Evolutionary conservation across 202 grass and related monocot species (phyloP), one percentile per base, ranked within the genome.

Genomic region (Dendrocalamus latiflorus): DNA sequence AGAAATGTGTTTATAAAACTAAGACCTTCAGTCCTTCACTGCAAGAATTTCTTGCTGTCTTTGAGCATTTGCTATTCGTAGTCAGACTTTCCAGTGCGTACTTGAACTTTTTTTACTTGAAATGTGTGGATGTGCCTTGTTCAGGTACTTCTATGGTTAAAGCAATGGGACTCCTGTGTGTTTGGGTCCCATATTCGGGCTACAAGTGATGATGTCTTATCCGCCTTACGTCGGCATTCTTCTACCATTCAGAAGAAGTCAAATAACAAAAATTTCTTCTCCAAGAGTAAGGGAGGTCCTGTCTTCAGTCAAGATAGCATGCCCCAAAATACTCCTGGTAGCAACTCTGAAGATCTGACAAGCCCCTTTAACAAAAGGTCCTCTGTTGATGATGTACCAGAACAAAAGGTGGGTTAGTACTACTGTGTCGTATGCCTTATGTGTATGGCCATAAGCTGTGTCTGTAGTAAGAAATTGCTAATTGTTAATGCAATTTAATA

Each of bases 141-240:
- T n/a, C n/a, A n/a, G n/a, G n/a, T n/a, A n/a, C n/a, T n/a, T n/a
- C n/a, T n/a, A n/a, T n/a, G n/a, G n/a, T n/a, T n/a, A n/a, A n/a
- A n/a, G n/a, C n/a, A n/a, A n/a, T n/a, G n/a, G n/a, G n/a, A n/a
- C n/a, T n/a, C n/a, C n/a, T n/a, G n/a, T n/a, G n/a, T n/a, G n/a
- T n/a, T n/a, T n/a, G n/a, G n/a, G n/a, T n/a, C n/a, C n/a, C n/a
- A n/a, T n/a, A n/a, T n/a, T n/a, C n/a, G n/a, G n/a, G n/a, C n/a
- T n/a, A n/a, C n/a, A n/a, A n/a, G n/a, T n/a, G n/a, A n/a, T n/a
- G n/a, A n/a, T n/a, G n/a, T n/a, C n/a, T n/a, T n/a, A n/a, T 95
- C 89, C 70, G 78, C 95, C 63, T 79, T 98, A 41, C 83, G 89
- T 59, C 86, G 62, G 36, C 93, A 93, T 84, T 95, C 93, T 93